These are phyloP conservation scores for Pichia sp. DNA, from an alignment of 1,139 yeast genomes.

Conservation along the genomic window DNA sequence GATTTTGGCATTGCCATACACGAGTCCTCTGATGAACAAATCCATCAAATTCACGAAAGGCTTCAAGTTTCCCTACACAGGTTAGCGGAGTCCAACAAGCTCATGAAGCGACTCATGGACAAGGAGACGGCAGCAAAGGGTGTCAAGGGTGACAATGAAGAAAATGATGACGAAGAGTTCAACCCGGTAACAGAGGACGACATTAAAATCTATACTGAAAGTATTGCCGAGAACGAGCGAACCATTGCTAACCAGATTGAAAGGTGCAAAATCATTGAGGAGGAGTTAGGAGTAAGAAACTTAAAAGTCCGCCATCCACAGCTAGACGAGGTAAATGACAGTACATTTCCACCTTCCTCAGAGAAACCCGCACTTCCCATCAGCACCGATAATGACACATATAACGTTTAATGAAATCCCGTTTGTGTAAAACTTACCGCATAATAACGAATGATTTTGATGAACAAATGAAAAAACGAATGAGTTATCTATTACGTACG, in stretches of 20 bases:
- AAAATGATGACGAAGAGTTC: constrained; percentile 16
- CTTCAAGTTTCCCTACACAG: constrained; percentile 29
- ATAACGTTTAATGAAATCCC: no score
- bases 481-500: no score
- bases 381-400: no score
- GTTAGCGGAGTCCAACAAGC: constrained; percentile 29
- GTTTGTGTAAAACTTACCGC: no score
- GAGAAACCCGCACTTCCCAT: no score
- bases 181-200: constrained; percentile 12
- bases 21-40: constrained; percentile 28
- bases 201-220: constrained; percentile 13
- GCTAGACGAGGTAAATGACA: background rate
- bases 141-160: constrained; percentile 7
- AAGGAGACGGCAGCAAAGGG: constrained; percentile 14
- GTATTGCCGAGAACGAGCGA: constrained; percentile 15
- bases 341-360: no score
- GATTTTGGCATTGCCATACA: constrained; percentile 32
- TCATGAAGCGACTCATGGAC: constrained; percentile 26
- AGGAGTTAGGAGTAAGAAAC: constrained; percentile 23
- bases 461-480: no score
- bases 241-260: constrained; percentile 29
- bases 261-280: constrained; percentile 28
- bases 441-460: no score
- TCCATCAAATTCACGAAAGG: constrained; percentile 23
- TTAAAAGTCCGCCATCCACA: no score